Conservation (phyloP, 495 filamentous ascomycete genomes). For the Aspergillus sclerotioniger region DNA sequence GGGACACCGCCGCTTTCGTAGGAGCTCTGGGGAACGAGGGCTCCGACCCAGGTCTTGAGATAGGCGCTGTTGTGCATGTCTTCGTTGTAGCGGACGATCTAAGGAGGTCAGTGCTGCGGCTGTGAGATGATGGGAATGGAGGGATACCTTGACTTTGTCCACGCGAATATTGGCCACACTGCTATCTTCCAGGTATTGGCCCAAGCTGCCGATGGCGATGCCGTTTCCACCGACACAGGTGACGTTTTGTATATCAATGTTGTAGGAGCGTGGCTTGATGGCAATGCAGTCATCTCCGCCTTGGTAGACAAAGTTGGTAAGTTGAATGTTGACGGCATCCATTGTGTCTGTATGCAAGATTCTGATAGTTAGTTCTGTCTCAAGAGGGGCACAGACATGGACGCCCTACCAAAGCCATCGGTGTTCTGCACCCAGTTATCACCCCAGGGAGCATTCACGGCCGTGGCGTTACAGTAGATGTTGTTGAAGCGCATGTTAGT, state of each 20-base stretch:
- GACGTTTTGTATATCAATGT: slow-evolving; percentile 49
- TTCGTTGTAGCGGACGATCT: slow-evolving; percentile 43
- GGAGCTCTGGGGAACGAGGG: slow-evolving; percentile 36
- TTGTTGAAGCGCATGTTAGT: slow-evolving; percentile 55
- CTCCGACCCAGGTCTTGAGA: slow-evolving; percentile 59
- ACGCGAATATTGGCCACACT: slow-evolving; percentile 47
- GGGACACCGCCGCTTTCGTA: slow-evolving; percentile 51
- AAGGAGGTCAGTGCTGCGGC: neutral
- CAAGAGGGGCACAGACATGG: neutral
- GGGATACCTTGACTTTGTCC: slow-evolving; percentile 38
- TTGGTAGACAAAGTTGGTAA: slow-evolving; percentile 58
- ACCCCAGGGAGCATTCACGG: slow-evolving; percentile 48
- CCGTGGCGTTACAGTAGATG: slow-evolving; percentile 50
- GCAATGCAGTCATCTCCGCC: slow-evolving; percentile 59
- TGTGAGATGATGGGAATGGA: neutral
- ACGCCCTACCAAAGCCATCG: slow-evolving; percentile 47
- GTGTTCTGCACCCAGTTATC: slow-evolving; percentile 60
- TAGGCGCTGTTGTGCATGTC: slow-evolving; percentile 53
- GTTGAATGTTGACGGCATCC: slow-evolving; percentile 49
- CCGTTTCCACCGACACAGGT: slow-evolving; percentile 56
- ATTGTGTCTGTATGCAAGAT: slow-evolving; percentile 44
- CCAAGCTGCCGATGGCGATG: slow-evolving; percentile 55
- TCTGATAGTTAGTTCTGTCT: neutral
- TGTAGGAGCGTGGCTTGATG: slow-evolving; percentile 56
- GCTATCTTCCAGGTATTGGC: slow-evolving; percentile 57